Base-by-base conservation (phyloP, 306 rosid species). In the Cucumis melo region DNA sequence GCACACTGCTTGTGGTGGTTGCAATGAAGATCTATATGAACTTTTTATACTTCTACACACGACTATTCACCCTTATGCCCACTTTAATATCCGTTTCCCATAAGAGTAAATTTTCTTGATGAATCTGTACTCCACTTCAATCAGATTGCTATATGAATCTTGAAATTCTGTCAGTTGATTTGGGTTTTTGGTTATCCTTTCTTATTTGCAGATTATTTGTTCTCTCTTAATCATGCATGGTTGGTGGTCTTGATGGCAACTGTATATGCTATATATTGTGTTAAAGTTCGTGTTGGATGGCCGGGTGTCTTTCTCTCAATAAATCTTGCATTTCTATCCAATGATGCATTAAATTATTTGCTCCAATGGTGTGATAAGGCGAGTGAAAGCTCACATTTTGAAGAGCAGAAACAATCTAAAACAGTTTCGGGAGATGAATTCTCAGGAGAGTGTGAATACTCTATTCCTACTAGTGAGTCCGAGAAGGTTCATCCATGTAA, bases 211-310 rank as follows among this genome's bases (percentile, higher is more conserved):
- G 99, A 98, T 75, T 95, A 89, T 82, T 85, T 95, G 78, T 92
- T 92, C 89, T 92, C 98, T 86, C 84, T 85, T 56, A 95, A 92
- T 82, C 99, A 90, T 86, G 98, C 99, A 74, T 91, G 99, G 68
- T 77, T 92, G 82, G 88, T 88, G 90, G 96, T 90, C 78, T 86
- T 95, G 76, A 62, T 95, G 67, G 97, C 96, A 73, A 65, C 93
- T 15, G 41, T 80, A 67, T 95, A 92, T 85, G 91, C 96, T 78
- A 42, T 89, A 53, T 95, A 95, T 65, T 86, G 90, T 85, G 98
- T 95, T 82, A 87, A 92, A 89, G 90, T 87, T 80, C 89, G 82
- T 72, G 93, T 88, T 61, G 99, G 99, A 83, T 95, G 99, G 99
- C 81, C 61, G 20, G 99, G 99, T 63, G 92, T 90, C 67, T 82